Base-by-base conservation (phyloP, 139 green algal species). In the Chlamydomonas schloesseri region DNA sequence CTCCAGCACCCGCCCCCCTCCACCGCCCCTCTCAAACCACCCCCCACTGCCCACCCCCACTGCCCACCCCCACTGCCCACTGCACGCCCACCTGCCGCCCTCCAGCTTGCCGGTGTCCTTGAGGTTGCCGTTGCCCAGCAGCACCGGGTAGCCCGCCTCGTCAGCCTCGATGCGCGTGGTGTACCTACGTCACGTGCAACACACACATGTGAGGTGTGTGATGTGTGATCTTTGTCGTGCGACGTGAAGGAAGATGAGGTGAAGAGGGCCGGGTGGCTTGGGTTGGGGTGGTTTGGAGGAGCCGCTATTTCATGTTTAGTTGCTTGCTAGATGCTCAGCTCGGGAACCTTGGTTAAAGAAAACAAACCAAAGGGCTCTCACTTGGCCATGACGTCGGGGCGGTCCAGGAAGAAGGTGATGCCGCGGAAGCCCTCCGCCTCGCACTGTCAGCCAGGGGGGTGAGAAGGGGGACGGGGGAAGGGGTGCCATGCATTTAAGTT, bases 111-210 rank as follows among this genome's bases (percentile, higher is more conserved):
- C 97, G 24, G 71, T 47, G 15, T 97, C 94, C 24, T 97, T 70
- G n/a, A 99, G 93, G 95, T 99, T 99, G 83, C 98, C 98, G 82
- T 99, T 99, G 81, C 87, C 93, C 33, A 99, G 94, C 83, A 99
- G 96, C 84, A 99, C 98, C 0, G 98, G 98, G 92, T 98, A 99
- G 42, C 87, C 86, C 23, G 85, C 79, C 91, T 97, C 97, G 90
- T 98, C 96, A 0, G 95, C 98, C 84, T 98, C 96, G 34, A 99
- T 97, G 78, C 95, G 94, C 0, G 94, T 96, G 14, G 92, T 97
- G 90, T 97, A 99, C 55, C 75, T 71, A 55, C 18, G 33, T n/a
- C n/a, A n/a, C n/a, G n/a, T n/a, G n/a, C n/a, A n/a, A n/a, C n/a
- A n/a, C n/a, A n/a, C 60, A n/a, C n/a, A n/a, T n/a, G n/a, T n/a